phyloP scores from a whole-genome alignment of 495 filamentous ascomycete species.

The Neurospora tetraspora region DNA sequence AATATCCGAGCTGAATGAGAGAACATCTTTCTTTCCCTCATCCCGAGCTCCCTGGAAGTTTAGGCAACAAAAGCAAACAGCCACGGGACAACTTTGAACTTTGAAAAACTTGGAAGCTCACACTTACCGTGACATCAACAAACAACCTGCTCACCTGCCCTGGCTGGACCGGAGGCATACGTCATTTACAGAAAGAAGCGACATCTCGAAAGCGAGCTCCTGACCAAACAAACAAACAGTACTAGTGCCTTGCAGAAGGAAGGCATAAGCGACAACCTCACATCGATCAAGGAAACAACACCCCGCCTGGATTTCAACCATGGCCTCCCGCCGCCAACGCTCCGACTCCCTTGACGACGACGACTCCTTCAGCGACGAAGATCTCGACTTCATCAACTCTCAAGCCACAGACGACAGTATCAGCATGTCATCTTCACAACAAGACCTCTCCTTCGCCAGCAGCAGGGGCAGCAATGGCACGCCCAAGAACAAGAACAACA shows the following conservation, averaged over 20 bases:
- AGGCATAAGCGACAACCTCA: background rate
- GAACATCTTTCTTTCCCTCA: background rate
- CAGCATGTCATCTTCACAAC: background rate
- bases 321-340: background rate
- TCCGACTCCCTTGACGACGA: background rate
- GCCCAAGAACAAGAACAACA: conserved; percentile 8
- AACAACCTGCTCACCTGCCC: background rate
- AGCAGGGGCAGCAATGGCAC: conserved; percentile 2
- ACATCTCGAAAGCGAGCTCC: background rate
- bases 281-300: background rate
- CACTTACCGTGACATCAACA: background rate
- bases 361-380: conserved; percentile 26
- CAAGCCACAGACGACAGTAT: conserved; percentile 5
- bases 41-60: background rate
- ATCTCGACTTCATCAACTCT: conserved; percentile 24
- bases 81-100: background rate
- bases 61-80: background rate
- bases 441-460: background rate
- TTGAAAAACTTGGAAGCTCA: background rate
- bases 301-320: background rate
- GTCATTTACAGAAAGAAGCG: background rate
- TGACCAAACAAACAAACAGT: background rate
- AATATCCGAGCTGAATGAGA: background rate
- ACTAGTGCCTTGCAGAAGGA: background rate
- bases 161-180: background rate